A percentile compares a stretch with the other conserved stretches of the same genome.
These are phyloP conservation scores for Onygenales sp. DNA, from an alignment of 2,329 filamentous ascomycete genomes.

Conservation along the genomic window DNA sequence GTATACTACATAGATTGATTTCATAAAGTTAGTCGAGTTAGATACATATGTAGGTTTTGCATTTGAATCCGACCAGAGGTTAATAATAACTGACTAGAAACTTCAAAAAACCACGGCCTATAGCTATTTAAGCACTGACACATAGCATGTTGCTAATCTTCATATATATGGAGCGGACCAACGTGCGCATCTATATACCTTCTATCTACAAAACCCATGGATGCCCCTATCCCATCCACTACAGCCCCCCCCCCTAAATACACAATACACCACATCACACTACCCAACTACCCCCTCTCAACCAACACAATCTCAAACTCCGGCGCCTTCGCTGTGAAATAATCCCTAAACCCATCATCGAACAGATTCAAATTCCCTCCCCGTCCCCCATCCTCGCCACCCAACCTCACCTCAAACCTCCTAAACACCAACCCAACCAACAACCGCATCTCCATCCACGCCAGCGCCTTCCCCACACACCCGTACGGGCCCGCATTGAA, in stretches of 20 bases:
- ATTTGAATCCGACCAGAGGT: too few species aligned
- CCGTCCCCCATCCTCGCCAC: neutral
- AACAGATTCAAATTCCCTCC: neutral
- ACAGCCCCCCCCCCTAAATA: neutral
- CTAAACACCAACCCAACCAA: constrained; percentile 25
- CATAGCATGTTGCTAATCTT: too few species aligned
- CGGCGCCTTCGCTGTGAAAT: neutral
- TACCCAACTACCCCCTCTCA: neutral
- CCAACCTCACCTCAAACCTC: constrained; percentile 31
- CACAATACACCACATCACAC: neutral
- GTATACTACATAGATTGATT: too few species aligned
- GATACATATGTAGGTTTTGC: too few species aligned
- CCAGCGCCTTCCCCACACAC: constrained; percentile 23
- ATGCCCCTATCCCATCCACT: neutral
- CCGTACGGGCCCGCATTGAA: constrained; percentile 19
- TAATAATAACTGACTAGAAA: too few species aligned
- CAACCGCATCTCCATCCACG: constrained; percentile 22
- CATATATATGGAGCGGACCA: too few species aligned
- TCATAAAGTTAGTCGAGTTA: too few species aligned
- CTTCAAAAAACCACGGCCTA: too few species aligned
- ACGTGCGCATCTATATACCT: too few species aligned
- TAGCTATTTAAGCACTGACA: too few species aligned
- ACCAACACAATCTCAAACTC: neutral
- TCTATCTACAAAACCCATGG: neutral
- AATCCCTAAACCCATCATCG: neutral